These are phyloP conservation scores for Flaveria bidentis DNA, from an alignment of 129 eudicot species.

Conservation along the genomic window DNA sequence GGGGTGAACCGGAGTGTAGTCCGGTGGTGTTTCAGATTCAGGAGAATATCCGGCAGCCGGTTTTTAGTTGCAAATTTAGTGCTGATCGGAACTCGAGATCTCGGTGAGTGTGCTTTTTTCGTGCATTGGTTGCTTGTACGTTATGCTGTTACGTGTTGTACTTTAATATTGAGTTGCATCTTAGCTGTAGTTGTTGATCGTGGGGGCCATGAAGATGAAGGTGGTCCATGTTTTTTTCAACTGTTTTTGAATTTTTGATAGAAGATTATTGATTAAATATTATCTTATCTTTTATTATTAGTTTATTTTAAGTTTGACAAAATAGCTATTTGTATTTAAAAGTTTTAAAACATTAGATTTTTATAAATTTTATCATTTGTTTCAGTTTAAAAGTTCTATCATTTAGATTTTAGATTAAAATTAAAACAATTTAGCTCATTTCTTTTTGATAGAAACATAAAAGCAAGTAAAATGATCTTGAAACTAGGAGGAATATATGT, in stretches of 20 bases:
- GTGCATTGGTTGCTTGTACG: conserved; percentile 23
- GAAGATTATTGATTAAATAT: neutral
- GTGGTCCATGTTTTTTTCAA: conserved; percentile 27
- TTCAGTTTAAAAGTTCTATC: too few species aligned
- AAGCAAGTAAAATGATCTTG: too few species aligned
- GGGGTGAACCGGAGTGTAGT: conserved; percentile 77
- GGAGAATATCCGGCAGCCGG: conserved; percentile 92
- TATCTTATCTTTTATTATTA: too few species aligned
- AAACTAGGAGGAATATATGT: neutral
- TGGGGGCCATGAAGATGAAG: conserved; percentile 12
- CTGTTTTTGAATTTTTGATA: neutral
- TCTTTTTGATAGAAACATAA: too few species aligned
- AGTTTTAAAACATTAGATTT: too few species aligned
- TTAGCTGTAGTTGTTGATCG: conserved; percentile 26
- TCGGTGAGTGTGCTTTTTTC: conserved; percentile 49
- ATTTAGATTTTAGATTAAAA: too few species aligned
- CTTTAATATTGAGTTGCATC: conserved; percentile 23
- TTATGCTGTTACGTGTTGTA: neutral
- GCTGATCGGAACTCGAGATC: conserved; percentile 82
- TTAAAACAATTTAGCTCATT: too few species aligned
- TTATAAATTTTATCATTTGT: too few species aligned
- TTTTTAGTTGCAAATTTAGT: conserved; percentile 89
- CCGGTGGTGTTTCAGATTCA: conserved; percentile 86
- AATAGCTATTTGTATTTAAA: too few species aligned
- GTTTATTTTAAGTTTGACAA: too few species aligned